These are phyloP conservation scores for Calonectria henricotiae DNA, from an alignment of 2,329 filamentous ascomycete genomes.

Conservation along the genomic window DNA sequence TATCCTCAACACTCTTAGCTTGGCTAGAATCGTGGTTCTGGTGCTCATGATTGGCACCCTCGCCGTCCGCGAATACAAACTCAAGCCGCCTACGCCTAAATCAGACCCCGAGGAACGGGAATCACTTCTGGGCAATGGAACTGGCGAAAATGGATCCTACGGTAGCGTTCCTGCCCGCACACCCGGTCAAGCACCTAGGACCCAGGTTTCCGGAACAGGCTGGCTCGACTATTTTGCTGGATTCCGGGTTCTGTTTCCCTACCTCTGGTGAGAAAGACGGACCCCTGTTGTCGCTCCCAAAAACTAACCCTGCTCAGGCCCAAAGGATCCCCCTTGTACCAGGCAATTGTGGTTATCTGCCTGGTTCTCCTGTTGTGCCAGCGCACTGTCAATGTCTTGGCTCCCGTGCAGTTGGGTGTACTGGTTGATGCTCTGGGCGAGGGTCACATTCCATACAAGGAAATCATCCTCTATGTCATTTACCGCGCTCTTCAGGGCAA, in stretches of 20 bases:
- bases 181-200: slow-evolving; percentile 44
- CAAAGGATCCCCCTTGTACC: slow-evolving; percentile 61
- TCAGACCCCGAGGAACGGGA: slow-evolving; percentile 58
- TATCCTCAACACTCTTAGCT: slow-evolving; percentile 53
- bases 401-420: slow-evolving; percentile 61
- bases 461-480: slow-evolving; percentile 63
- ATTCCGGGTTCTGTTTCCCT: slow-evolving; percentile 64
- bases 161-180: slow-evolving; percentile 44
- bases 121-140: slow-evolving; percentile 61
- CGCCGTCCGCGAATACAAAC: slow-evolving; percentile 53
- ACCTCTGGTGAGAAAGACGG: slow-evolving; percentile 58
- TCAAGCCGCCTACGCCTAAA: slow-evolving; percentile 50
- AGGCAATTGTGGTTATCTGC: slow-evolving; percentile 61
- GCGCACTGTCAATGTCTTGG: slow-evolving; percentile 63
- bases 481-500: slow-evolving; percentile 65
- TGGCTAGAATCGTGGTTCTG: slow-evolving; percentile 56
- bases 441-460: slow-evolving; percentile 61
- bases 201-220: slow-evolving; percentile 57
- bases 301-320: slow-evolving; percentile 56
- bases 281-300: neutral
- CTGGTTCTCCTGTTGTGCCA: slow-evolving; percentile 61
- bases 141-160: slow-evolving; percentile 53
- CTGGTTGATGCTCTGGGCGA: slow-evolving; percentile 62
- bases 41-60: slow-evolving; percentile 57
- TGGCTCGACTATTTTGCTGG: slow-evolving; percentile 67